Evolutionary conservation across 1,284 basidiomycete genomes (phyloP).

Genomic region (Cutaneotrichosporon sp.): DNA sequence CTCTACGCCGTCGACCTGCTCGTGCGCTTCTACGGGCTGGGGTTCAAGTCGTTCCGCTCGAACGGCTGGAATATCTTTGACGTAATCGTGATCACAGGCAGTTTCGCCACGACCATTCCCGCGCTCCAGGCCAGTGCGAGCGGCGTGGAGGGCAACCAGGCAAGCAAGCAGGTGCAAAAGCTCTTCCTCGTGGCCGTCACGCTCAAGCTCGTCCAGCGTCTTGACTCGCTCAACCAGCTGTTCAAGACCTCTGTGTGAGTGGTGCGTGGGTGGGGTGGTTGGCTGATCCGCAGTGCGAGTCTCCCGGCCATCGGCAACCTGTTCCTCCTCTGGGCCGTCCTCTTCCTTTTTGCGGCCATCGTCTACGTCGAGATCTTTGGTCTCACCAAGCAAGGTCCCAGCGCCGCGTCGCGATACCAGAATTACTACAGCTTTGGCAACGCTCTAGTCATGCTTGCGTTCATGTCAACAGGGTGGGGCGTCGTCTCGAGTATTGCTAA

Average conservation of each 20-base stretch:
- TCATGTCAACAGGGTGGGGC: slow-evolving; percentile 51
- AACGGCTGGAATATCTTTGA: slow-evolving; percentile 96
- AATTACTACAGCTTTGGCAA: slow-evolving; percentile 80
- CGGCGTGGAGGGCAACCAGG: slow-evolving; percentile 25
- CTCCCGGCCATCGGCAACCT: slow-evolving; percentile 81
- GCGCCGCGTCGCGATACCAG: slow-evolving; percentile 62
- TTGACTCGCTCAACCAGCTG: slow-evolving; percentile 83
- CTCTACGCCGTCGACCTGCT: slow-evolving; percentile 73
- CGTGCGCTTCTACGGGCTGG: slow-evolving; percentile 76
- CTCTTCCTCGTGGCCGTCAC: slow-evolving; percentile 88
- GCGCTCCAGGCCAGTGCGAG: slow-evolving; percentile 54
- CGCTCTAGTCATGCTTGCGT: slow-evolving; percentile 73
- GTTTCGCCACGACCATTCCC: slow-evolving; percentile 75
- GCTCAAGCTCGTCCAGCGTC: slow-evolving; percentile 89
- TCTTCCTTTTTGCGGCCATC: slow-evolving; percentile 91
- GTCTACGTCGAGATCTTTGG: slow-evolving; percentile 89
- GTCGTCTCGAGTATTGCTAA: slow-evolving; percentile 61
- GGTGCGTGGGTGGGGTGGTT: background rate
- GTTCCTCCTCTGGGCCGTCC: slow-evolving; percentile 79
- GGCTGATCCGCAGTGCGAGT: slow-evolving; percentile 59
- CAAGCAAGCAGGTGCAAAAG: slow-evolving; percentile 71
- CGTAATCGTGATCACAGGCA: slow-evolving; percentile 72
- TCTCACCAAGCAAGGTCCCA: slow-evolving; percentile 74
- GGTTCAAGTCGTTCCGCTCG: slow-evolving; percentile 72
- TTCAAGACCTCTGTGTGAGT: slow-evolving; percentile 93